Conservation (phyloP, 2,329 filamentous ascomycete genomes). For the Bipolaris zeicola region DNA sequence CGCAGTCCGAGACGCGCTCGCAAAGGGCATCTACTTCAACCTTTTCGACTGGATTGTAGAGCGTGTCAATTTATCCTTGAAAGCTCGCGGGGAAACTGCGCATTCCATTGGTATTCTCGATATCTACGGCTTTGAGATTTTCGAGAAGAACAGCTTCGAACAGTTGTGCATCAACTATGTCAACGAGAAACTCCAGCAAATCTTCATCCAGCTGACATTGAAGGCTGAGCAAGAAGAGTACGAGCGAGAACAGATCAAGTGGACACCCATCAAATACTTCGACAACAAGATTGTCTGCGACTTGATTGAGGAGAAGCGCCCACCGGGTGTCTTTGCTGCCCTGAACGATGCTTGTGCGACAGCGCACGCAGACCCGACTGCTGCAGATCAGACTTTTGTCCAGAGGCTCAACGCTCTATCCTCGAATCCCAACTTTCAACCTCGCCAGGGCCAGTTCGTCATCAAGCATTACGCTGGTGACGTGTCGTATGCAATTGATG, state of each 20-base stretch:
- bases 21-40: constrained; percentile 97
- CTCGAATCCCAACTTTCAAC: constrained; percentile 84
- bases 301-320: constrained; percentile 88
- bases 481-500: constrained; percentile 90
- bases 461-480: constrained; percentile 99
- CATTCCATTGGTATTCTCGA: constrained; percentile 96
- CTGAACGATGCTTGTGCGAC: constrained; percentile 98
- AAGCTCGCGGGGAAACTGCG: constrained; percentile 73
- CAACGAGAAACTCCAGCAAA: constrained; percentile 98
- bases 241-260: constrained; percentile 91
- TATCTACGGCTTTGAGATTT: constrained; percentile 99
- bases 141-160: constrained; percentile 97
- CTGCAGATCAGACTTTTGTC: constrained; percentile 95
- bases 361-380: constrained; percentile 92
- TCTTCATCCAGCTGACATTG: constrained; percentile 96
- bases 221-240: constrained; percentile 99
- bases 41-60: constrained; percentile 98
- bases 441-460: constrained; percentile 93
- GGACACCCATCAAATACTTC: constrained; percentile 99
- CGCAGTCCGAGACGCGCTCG: constrained; percentile 85
- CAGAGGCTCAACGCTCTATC: constrained; percentile 89
- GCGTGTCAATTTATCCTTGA: constrained; percentile 85
- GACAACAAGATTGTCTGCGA: constrained; percentile 99
- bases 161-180: constrained; percentile 99
- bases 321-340: constrained; percentile 90